phyloP scores from a whole-genome alignment of 495 filamentous ascomycete genomes.

The Jackrogersella minutella region DNA sequence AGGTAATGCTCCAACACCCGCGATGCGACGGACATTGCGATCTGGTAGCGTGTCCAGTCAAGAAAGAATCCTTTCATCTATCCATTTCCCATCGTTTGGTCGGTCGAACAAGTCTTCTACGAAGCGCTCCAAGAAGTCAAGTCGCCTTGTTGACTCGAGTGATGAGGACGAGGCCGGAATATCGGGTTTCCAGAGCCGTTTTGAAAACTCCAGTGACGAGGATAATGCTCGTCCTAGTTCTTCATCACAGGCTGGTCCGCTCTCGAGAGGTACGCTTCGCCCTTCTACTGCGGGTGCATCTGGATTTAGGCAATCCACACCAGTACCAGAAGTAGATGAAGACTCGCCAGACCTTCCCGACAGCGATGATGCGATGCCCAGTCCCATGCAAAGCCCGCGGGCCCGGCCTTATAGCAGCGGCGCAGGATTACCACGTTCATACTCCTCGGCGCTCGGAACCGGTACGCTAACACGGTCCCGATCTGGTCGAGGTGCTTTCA shows the following conservation, averaged over 20 bases:
- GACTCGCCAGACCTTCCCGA: slow-evolving; percentile 48
- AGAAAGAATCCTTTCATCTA: slow-evolving; percentile 35
- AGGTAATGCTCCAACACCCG: slow-evolving; percentile 18
- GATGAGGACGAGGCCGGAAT: slow-evolving; percentile 67
- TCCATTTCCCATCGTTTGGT: slow-evolving; percentile 42
- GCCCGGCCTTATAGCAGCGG: not conserved
- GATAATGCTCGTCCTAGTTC: slow-evolving; percentile 51
- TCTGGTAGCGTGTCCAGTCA: slow-evolving; percentile 37
- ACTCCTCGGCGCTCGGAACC: slow-evolving; percentile 42
- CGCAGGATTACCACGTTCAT: slow-evolving; percentile 13
- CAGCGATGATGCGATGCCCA: slow-evolving; percentile 41
- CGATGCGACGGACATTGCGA: slow-evolving; percentile 39
- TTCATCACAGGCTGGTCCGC: slow-evolving; percentile 17
- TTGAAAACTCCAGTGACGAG: slow-evolving; percentile 84
- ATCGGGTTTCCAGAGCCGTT: slow-evolving; percentile 69
- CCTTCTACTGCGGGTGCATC: slow-evolving; percentile 19
- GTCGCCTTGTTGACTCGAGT: slow-evolving; percentile 74
- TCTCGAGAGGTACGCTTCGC: slow-evolving; percentile 33
- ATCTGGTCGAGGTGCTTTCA: slow-evolving; percentile 48
- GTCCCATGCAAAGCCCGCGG: slow-evolving; percentile 35
- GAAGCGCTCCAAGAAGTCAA: slow-evolving; percentile 39
- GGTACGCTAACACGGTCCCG: slow-evolving; percentile 41
- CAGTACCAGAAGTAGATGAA: slow-evolving; percentile 47
- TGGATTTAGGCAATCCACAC: slow-evolving; percentile 36
- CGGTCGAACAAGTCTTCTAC: slow-evolving; percentile 28